phyloP scores from a whole-genome alignment of 164 flowering plant genomes.

The Cinnamomum chago region DNA sequence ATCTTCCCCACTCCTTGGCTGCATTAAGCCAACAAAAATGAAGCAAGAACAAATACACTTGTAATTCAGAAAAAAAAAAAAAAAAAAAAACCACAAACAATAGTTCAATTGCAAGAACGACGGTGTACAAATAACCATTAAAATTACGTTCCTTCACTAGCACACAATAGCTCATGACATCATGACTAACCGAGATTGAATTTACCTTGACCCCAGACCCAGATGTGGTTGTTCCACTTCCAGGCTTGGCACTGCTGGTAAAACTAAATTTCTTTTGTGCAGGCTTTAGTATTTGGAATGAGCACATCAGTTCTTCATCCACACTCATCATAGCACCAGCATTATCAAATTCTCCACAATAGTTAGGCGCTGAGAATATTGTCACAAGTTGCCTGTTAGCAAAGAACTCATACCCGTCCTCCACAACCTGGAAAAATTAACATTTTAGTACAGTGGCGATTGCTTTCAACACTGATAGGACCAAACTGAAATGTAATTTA shows the following conservation, averaged over 20 bases:
- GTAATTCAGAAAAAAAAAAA: no score
- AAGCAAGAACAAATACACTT: no score
- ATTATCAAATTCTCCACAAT: conserved; percentile 89
- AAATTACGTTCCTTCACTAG: no score
- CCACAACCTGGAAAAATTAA: conserved; percentile 61
- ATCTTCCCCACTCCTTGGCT: no score
- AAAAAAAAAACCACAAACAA: no score
- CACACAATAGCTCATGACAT: no score
- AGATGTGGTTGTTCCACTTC: no score
- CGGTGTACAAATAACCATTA: no score
- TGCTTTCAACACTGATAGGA: not conserved
- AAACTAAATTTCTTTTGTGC: conserved; percentile 50
- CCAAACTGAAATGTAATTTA: not conserved
- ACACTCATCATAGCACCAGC: conserved; percentile 96
- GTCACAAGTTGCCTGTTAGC: conserved; percentile 84
- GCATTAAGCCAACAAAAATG: no score
- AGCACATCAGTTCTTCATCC: conserved; percentile 82
- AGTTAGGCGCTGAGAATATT: conserved; percentile 83
- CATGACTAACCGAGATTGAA: no score
- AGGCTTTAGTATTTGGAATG: conserved; percentile 83
- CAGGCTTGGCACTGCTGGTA: not conserved
- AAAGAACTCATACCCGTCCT: conserved; percentile 88
- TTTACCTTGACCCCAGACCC: no score
- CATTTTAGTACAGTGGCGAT: not conserved
- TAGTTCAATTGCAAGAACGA: no score